phyloP scores from a whole-genome alignment of 2,329 filamentous ascomycete species.

The Lasiodiplodia hormozganensis region DNA sequence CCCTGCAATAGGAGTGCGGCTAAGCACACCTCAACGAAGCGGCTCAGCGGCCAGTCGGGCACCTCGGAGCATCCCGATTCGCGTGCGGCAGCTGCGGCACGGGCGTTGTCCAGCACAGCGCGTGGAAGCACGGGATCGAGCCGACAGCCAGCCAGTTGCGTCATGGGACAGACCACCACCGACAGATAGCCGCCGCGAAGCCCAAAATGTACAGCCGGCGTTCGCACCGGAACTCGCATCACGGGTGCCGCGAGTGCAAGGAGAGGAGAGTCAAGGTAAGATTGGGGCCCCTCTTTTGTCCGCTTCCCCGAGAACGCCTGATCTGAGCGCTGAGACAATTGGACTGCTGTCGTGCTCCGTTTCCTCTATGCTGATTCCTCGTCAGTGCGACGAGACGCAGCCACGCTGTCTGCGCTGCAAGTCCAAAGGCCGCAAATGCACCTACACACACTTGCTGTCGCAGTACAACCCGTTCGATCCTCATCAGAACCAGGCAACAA shows the following conservation, averaged over 20 bases:
- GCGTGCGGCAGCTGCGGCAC: conserved; percentile 5
- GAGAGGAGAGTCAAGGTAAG: conserved; percentile 13
- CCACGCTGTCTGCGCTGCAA: conserved; percentile 17
- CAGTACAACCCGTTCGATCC: conserved; percentile 13
- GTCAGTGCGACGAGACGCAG: conserved; percentile 21
- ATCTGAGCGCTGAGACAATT: background rate
- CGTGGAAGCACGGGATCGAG: background rate
- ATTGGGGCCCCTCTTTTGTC: background rate
- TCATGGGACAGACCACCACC: background rate
- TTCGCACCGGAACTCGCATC: conserved; percentile 13
- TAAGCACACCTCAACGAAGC: background rate
- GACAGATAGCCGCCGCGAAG: background rate
- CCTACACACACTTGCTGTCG: conserved; percentile 14
- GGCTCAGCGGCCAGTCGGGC: background rate
- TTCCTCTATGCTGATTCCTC: background rate
- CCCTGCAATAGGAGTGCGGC: background rate
- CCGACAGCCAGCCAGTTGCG: background rate
- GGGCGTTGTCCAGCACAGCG: background rate
- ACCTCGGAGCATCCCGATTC: background rate
- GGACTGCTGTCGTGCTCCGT: background rate
- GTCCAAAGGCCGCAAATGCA: conserved; percentile 9
- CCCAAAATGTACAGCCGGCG: conserved; percentile 8
- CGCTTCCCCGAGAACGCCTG: background rate
- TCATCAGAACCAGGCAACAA: background rate
- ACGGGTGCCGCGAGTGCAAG: conserved; percentile 23